Conservation (phyloP, 306 rosid genomes). For the Rosa lucieae region DNA sequence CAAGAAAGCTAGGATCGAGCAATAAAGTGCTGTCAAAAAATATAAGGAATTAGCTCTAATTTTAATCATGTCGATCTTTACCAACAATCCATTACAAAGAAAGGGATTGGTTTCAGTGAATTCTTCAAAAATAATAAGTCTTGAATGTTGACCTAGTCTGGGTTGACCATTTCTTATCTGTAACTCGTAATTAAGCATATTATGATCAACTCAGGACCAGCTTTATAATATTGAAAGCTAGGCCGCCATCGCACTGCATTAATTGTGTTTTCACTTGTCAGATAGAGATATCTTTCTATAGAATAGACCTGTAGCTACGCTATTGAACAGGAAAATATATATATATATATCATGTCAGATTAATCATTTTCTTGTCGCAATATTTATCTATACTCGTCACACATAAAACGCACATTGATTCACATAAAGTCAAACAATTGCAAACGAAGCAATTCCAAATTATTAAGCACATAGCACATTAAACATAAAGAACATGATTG, state of each 20-base stretch:
- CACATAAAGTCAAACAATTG: slow-evolving; percentile 9
- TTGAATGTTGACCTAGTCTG: neutral
- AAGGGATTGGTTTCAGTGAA: neutral
- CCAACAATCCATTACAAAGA: neutral
- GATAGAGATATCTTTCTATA: neutral
- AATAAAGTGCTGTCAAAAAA: neutral
- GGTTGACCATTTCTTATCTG: neutral
- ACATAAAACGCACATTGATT: neutral
- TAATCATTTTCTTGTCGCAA: neutral
- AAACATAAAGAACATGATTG: neutral
- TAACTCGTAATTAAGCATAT: neutral
- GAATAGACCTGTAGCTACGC: neutral
- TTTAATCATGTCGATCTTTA: neutral
- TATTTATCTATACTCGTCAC: neutral
- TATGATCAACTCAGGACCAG: neutral
- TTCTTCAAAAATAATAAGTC: neutral
- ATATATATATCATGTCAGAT: neutral
- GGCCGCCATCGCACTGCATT: neutral
- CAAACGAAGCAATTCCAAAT: neutral
- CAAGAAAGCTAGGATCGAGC: neutral
- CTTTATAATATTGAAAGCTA: neutral
- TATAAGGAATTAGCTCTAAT: neutral
- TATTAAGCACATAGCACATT: neutral
- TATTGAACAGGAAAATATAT: neutral
- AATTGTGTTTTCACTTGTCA: no score